Evolutionary conservation across 1,139 yeast genomes (phyloP).

Genomic region (Sugiyamaella sp.): DNA sequence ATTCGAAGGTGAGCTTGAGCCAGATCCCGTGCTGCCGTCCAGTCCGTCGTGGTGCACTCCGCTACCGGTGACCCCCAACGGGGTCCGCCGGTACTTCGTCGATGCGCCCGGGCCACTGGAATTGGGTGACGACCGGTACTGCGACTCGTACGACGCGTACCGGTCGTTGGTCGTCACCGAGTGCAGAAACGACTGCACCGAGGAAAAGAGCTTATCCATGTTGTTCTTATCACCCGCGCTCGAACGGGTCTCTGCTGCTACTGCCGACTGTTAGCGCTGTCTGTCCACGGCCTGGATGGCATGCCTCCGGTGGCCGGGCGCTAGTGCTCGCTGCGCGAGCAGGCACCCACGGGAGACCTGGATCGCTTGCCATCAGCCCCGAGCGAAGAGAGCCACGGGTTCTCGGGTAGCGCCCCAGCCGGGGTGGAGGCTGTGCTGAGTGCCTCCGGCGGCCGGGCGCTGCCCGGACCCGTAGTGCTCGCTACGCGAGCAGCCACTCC

Average conservation of each 20-base stretch:
- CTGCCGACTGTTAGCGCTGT: background rate
- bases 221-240: too few species aligned
- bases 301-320: too few species aligned
- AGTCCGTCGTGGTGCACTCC: constrained; percentile 11
- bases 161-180: constrained; percentile 67
- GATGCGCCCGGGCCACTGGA: constrained; percentile 22
- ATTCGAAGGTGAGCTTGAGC: constrained; percentile 26
- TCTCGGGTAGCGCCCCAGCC: constrained; percentile 1
- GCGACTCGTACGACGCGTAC: constrained; percentile 58
- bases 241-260: background rate
- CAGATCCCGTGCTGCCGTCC: constrained; percentile 24
- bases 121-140: constrained; percentile 26
- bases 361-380: too few species aligned
- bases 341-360: too few species aligned
- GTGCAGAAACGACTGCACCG: constrained; percentile 54
- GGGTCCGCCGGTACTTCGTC: constrained; percentile 3
- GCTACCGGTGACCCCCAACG: constrained; percentile 11
- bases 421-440: too few species aligned
- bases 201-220: constrained; percentile 41
- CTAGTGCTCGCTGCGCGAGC: too few species aligned
- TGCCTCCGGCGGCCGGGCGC: too few species aligned
- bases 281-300: background rate
- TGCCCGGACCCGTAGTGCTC: too few species aligned
- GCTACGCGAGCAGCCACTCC: too few species aligned
- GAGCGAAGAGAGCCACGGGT: constrained; percentile 2